These are phyloP conservation scores for Mycena kentingensis DNA, from an alignment of 768 basidiomycete species.

Conservation along the genomic window DNA sequence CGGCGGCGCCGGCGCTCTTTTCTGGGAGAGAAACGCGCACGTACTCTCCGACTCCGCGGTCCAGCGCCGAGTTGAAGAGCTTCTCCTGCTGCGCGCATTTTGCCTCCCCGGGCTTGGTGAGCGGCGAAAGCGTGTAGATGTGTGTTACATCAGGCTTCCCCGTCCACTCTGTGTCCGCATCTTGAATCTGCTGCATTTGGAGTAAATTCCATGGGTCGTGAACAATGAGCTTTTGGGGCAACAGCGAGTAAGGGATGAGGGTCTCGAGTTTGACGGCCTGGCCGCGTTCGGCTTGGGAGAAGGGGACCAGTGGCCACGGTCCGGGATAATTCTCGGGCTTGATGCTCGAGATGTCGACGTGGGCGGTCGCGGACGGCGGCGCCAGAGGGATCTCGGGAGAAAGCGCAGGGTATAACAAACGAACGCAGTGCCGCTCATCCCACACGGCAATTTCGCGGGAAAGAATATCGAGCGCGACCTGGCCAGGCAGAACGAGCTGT, in stretches of 20 bases:
- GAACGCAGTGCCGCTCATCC: constrained; percentile 9
- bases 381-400: constrained; percentile 1
- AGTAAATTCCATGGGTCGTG: constrained; percentile 46
- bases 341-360: constrained; percentile 29
- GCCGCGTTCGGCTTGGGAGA: constrained; percentile 24
- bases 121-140: constrained; percentile 31
- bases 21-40: constrained; percentile 32
- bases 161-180: constrained; percentile 30
- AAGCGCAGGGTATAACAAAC: not conserved
- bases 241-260: constrained; percentile 34
- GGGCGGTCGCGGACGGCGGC: not conserved
- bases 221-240: constrained; percentile 46
- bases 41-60: no score
- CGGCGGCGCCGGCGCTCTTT: constrained; percentile 25
- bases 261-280: constrained; percentile 31
- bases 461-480: constrained; percentile 29
- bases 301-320: constrained; percentile 45
- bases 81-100: constrained; percentile 19
- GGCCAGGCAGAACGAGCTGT: constrained; percentile 23
- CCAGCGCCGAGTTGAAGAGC: not conserved
- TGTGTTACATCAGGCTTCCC: constrained; percentile 33
- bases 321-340: constrained; percentile 38
- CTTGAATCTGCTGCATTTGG: constrained; percentile 13
- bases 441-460: not conserved
- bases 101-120: constrained; percentile 5